Evolutionary conservation across 495 filamentous ascomycete species (phyloP).

Genomic region (Daldinia childiae): DNA sequence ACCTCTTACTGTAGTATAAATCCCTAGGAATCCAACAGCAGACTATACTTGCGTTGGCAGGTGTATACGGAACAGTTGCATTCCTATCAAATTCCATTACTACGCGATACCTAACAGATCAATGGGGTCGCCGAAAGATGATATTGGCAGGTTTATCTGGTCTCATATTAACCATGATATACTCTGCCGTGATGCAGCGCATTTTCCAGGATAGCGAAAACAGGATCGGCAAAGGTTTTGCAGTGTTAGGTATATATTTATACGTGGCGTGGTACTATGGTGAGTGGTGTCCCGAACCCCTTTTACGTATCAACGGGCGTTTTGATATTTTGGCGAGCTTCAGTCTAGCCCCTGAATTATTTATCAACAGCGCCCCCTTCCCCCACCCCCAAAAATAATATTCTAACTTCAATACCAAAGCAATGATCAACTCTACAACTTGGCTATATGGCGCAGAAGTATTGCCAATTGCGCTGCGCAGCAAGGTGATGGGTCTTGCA

Average conservation of each 20-base stretch:
- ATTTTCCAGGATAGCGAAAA: conserved; percentile 66
- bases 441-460: conserved; percentile 71
- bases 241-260: conserved; percentile 67
- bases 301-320: not conserved
- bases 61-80: conserved; percentile 65
- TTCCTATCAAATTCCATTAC: conserved; percentile 64
- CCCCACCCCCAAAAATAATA: too few relatives aligned
- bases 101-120: conserved; percentile 64
- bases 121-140: conserved; percentile 71
- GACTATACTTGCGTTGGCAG: conserved; percentile 64
- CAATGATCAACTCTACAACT: conserved; percentile 64
- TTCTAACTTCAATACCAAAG: not conserved
- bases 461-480: conserved; percentile 64
- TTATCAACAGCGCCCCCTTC: too few relatives aligned
- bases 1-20: conserved; percentile 38
- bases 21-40: conserved; percentile 62
- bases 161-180: conserved; percentile 65
- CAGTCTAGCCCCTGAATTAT: not conserved
- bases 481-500: conserved; percentile 68
- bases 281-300: conserved; percentile 33
- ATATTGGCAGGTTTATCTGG: conserved; percentile 60
- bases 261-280: conserved; percentile 67
- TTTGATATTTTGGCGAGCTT: too few relatives aligned
- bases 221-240: conserved; percentile 66
- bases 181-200: conserved; percentile 67